Percentiles rank a stretch among this genome's conserved stretches.
These are phyloP conservation scores for Xerocomus minutiporus DNA, from an alignment of 1,284 basidiomycete genomes.

Conservation along the genomic window DNA sequence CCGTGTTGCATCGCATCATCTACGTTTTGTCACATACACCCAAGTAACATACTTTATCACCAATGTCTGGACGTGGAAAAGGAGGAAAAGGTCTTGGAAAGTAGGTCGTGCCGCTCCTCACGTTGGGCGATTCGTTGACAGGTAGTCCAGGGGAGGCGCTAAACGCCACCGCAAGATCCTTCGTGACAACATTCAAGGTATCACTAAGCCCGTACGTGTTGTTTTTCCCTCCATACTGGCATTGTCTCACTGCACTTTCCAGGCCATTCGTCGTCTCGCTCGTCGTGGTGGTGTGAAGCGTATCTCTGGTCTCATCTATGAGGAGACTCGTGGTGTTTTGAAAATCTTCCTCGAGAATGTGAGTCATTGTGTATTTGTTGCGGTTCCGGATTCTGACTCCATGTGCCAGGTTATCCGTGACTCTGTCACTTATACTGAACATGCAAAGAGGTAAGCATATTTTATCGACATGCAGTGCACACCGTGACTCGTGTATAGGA, in stretches of 20 bases:
- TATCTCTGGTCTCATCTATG: constrained; percentile 82
- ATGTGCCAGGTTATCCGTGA: constrained; percentile 79
- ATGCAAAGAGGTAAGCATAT: constrained; percentile 64
- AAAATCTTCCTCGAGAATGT: constrained; percentile 76
- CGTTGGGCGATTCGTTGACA: constrained; percentile 31
- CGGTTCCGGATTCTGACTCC: constrained; percentile 36
- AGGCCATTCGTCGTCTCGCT: constrained; percentile 82
- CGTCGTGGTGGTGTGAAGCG: constrained; percentile 85
- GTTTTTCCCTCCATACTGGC: constrained; percentile 59
- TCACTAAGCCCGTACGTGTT: constrained; percentile 57
- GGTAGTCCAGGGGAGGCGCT: constrained; percentile 73
- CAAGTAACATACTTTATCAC: constrained; percentile 13
- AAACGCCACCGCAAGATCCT: constrained; percentile 72
- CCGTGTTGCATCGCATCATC: background rate
- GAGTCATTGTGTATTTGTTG: constrained; percentile 8
- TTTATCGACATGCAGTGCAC: background rate
- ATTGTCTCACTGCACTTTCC: constrained; percentile 30
- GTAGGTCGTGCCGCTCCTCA: constrained; percentile 6
- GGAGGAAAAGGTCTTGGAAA: constrained; percentile 38
- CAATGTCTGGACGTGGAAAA: constrained; percentile 44
- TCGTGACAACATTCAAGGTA: constrained; percentile 75
- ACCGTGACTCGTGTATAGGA: constrained; percentile 38
- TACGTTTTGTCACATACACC: constrained; percentile 4
- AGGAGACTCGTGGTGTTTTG: constrained; percentile 80
- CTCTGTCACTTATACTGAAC: constrained; percentile 88